Percentiles rank a stretch among this genome's conserved stretches.
phyloP scores from a whole-genome alignment of 345 rosid species.

The Camelina laxa region DNA sequence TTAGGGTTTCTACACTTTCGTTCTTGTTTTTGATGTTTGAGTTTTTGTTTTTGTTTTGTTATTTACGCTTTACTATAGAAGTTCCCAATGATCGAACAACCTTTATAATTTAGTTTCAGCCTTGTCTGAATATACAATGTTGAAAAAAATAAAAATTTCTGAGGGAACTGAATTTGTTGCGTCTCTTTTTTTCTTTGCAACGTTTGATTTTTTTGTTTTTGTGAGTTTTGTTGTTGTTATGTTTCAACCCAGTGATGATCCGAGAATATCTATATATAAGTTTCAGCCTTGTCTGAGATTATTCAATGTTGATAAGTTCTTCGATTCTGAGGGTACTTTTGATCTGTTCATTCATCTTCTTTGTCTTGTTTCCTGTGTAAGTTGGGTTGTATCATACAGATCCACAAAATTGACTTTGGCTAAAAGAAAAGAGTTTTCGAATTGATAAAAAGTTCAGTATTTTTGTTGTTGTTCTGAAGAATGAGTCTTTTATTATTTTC shows the following conservation, averaged over 20 bases:
- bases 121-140: slow-evolving; percentile 41
- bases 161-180: slow-evolving; percentile 27
- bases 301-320: slow-evolving; percentile 42
- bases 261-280: slow-evolving; percentile 40
- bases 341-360: neutral
- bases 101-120: slow-evolving; percentile 37
- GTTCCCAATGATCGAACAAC: slow-evolving; percentile 39
- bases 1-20: neutral
- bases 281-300: slow-evolving; percentile 49
- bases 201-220: too few species aligned
- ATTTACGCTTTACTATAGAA: neutral
- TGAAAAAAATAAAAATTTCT: slow-evolving; percentile 21
- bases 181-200: neutral
- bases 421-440: too few species aligned
- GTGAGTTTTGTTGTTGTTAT: too few species aligned
- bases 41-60: neutral
- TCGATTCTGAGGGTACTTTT: slow-evolving; percentile 40
- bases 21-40: neutral
- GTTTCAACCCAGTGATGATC: slow-evolving; percentile 34
- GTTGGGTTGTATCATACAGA: neutral
- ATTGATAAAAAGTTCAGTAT: too few species aligned
- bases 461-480: too few species aligned
- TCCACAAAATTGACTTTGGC: too few species aligned
- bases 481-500: too few species aligned
- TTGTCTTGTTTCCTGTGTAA: neutral